Evolutionary conservation across 352 stramenopile species (phyloP), one percentile per base, ranked within the genome.

Genomic region (Phytophthora melonis): DNA sequence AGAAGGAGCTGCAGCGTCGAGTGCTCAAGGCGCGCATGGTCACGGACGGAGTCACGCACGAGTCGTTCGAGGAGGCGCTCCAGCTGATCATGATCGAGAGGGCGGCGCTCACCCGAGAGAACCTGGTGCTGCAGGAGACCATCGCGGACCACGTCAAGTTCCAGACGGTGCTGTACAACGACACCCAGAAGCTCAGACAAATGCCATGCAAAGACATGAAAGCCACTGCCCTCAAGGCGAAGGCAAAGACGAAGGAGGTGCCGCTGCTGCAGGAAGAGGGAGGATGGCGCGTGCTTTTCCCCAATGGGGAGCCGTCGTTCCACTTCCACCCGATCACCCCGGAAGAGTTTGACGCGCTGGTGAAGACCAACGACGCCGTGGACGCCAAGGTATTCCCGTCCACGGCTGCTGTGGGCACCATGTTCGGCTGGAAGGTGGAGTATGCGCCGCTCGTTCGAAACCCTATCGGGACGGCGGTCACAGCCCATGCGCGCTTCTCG

Each of bases 351-450:
- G 21, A 60, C 6, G 16, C 21, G 34, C 13, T 19, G 0, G 16
- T 54, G 4, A 32, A 60, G 10, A 9, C 13, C 3, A 14, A 50
- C 41, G 7, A 59, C 14, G 47, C 11, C 3, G n/a, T 14, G 30
- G 41, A 58, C 45, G 27, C 30, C 3, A 25, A 59, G n/a, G 13
- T 27, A 3, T 21, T 53, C 13, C 47, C 60, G 16, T 39, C n/a
- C 49, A 39, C n/a, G 14, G 60, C 47, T 11, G 34, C 47, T 8
- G 61, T 68, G 49, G 61, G 61, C 11, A 23, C 16, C 5, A 36
- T 67, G 4, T 58, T 67, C 45, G 60, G 60, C 8, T 67, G 60
- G 60, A 59, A 32, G 11, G 60, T 67, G 7, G 47, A 67, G 6
- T 67, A 67, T 18, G 45, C 47, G 10, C 60, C 60, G 7, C 32